These are phyloP conservation scores for Penicillium psychrofluorescens DNA, from an alignment of 495 filamentous ascomycete genomes.

Conservation along the genomic window DNA sequence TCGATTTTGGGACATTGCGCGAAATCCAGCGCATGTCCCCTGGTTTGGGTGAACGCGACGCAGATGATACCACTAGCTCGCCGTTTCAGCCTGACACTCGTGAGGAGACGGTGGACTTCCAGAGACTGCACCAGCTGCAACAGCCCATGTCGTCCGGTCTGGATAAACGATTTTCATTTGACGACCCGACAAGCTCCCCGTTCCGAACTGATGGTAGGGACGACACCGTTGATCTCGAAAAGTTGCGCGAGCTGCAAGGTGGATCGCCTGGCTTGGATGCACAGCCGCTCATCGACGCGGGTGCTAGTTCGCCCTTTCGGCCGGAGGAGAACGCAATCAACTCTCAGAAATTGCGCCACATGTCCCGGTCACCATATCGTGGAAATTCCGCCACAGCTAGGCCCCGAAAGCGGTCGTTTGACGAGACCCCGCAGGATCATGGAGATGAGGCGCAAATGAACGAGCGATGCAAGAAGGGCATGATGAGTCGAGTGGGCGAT, in stretches of 20 bases:
- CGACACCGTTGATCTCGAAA: constrained; percentile 23
- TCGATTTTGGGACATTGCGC: constrained; percentile 27
- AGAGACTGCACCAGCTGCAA: constrained; percentile 13
- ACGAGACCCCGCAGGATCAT: constrained; percentile 26
- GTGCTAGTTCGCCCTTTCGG: constrained; percentile 26
- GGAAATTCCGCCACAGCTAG: constrained; percentile 8
- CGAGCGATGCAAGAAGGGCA: constrained; percentile 28
- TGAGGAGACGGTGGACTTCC: constrained; percentile 29
- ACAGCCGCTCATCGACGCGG: constrained; percentile 6
- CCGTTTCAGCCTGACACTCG: constrained; percentile 28
- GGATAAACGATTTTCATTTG: constrained; percentile 9
- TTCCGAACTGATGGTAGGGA: constrained; percentile 25
- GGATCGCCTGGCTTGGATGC: constrained; percentile 13
- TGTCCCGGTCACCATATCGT: not conserved
- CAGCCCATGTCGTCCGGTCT: constrained; percentile 4
- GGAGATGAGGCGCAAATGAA: constrained; percentile 12
- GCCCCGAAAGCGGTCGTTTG: constrained; percentile 33
- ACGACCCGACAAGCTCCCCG: constrained; percentile 23
- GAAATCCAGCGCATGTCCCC: constrained; percentile 1
- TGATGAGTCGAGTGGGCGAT: constrained; percentile 12
- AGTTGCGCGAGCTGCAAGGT: constrained; percentile 14
- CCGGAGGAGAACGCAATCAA: not conserved
- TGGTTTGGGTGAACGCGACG: too few relatives aligned
- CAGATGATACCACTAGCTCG: constrained; percentile 25
- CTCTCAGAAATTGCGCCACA: not conserved